A percentile compares a stretch with the other conserved stretches of the same genome.
phyloP scores from a whole-genome alignment of 2,329 filamentous ascomycete genomes.

The Fusarium buharicum region DNA sequence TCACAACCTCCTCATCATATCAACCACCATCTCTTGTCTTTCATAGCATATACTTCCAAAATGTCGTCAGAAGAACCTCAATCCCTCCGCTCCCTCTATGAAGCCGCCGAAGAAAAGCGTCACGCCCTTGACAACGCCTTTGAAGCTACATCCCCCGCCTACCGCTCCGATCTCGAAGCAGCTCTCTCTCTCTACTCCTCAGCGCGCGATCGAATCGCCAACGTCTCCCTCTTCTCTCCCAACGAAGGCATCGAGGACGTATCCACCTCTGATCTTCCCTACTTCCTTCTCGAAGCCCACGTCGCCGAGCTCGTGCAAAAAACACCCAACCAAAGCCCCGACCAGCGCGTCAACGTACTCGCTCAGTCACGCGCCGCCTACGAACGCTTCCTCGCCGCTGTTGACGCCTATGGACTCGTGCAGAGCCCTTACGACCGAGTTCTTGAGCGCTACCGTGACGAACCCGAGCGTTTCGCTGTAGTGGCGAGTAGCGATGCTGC shows the following conservation, averaged over 20 bases:
- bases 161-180: constrained; percentile 72
- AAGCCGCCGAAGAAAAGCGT: constrained; percentile 63
- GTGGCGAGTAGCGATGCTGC: constrained; percentile 71
- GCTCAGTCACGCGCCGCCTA: constrained; percentile 74
- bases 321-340: constrained; percentile 62
- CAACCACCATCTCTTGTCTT: not conserved
- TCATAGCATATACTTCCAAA: not conserved
- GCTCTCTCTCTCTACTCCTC: constrained; percentile 78
- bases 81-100: constrained; percentile 62
- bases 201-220: constrained; percentile 74
- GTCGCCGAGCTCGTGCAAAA: constrained; percentile 83
- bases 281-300: constrained; percentile 80
- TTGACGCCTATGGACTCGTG: constrained; percentile 84
- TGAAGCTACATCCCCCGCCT: constrained; percentile 72
- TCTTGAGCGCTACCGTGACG: constrained; percentile 77
- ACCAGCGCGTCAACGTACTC: constrained; percentile 71
- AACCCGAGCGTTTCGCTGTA: constrained; percentile 77
- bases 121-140: constrained; percentile 69
- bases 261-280: constrained; percentile 84
- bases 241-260: constrained; percentile 93
- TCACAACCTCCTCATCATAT: not conserved
- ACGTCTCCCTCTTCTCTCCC: constrained; percentile 84
- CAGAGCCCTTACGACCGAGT: constrained; percentile 71
- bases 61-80: constrained; percentile 57
- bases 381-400: constrained; percentile 78